These are phyloP conservation scores for Rhodotorula sp. DNA, from an alignment of 1,284 basidiomycete genomes.

Conservation along the genomic window DNA sequence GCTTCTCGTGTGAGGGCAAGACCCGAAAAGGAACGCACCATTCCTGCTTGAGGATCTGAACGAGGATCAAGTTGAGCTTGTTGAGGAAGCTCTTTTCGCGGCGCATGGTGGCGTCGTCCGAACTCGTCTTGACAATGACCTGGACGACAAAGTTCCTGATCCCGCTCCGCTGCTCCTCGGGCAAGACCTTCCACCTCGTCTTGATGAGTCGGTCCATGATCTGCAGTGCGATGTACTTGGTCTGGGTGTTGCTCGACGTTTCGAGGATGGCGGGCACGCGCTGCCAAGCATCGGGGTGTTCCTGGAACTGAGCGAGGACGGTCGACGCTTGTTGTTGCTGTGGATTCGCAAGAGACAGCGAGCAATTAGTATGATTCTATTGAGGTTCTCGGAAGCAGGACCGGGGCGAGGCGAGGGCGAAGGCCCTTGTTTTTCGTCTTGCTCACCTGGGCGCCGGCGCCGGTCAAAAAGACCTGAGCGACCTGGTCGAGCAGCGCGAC, in stretches of 20 bases:
- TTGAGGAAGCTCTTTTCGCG: constrained; percentile 95
- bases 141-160: constrained; percentile 97
- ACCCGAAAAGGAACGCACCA: too few relatives aligned
- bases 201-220: constrained; percentile 91
- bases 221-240: constrained; percentile 95
- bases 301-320: constrained; percentile 91
- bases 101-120: constrained; percentile 65
- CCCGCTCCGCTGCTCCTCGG: constrained; percentile 87
- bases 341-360: not conserved
- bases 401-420: not conserved
- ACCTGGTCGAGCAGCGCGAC: constrained; percentile 79
- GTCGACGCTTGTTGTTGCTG: constrained; percentile 47
- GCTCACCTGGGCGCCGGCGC: constrained; percentile 70
- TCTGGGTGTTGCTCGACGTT: constrained; percentile 76
- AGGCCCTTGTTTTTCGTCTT: not conserved
- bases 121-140: constrained; percentile 86
- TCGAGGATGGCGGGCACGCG: constrained; percentile 93
- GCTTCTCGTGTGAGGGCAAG: too few relatives aligned
- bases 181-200: constrained; percentile 94
- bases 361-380: not conserved
- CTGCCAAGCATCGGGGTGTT: constrained; percentile 97
- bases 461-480: constrained; percentile 76
- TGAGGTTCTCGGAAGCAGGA: not conserved
- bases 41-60: constrained; percentile 98
- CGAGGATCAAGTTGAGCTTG: constrained; percentile 94